phyloP scores from a whole-genome alignment of 1,284 basidiomycete species.

The Pyrrhoderma lamaoense region DNA sequence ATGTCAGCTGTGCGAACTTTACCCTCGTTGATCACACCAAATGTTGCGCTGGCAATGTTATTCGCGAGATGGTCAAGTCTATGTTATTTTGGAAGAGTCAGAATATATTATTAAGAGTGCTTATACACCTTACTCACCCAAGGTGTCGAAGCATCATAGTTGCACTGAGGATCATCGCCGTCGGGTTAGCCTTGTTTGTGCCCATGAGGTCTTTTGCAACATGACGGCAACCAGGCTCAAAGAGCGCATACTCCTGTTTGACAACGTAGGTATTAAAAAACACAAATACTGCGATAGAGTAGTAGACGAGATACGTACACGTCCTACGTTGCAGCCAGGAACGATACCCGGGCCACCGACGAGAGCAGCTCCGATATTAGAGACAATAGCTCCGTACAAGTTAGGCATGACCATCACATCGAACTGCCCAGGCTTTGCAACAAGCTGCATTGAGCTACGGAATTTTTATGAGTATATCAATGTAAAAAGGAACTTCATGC shows the following conservation, averaged over 20 bases:
- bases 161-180: slow-evolving; percentile 95
- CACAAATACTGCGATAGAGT: slow-evolving; percentile 1
- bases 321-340: slow-evolving; percentile 96
- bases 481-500: slow-evolving; percentile 23
- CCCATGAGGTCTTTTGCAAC: slow-evolving; percentile 98
- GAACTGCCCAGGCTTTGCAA: slow-evolving; percentile 91
- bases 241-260: slow-evolving; percentile 87
- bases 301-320: slow-evolving; percentile 43
- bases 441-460: slow-evolving; percentile 92
- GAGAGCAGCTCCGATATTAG: slow-evolving; percentile 97
- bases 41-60: slow-evolving; percentile 88
- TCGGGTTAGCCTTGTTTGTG: slow-evolving; percentile 95
- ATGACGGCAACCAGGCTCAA: slow-evolving; percentile 98
- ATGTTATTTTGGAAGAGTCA: slow-evolving; percentile 7
- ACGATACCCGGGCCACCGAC: slow-evolving; percentile 98
- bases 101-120: slow-evolving; percentile 21
- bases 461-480: slow-evolving; percentile 9
- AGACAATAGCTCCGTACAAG: slow-evolving; percentile 94
- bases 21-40: slow-evolving; percentile 87
- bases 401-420: slow-evolving; percentile 99
- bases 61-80: slow-evolving; percentile 93
- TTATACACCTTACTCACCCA: slow-evolving; percentile 44
- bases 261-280: not conserved
- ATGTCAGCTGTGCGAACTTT: slow-evolving; percentile 93
- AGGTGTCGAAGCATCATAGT: slow-evolving; percentile 99